A percentile compares a stretch with the other conserved stretches of the same genome.
Conservation (phyloP, 768 basidiomycete species). For the Boletus reticuloceps region DNA sequence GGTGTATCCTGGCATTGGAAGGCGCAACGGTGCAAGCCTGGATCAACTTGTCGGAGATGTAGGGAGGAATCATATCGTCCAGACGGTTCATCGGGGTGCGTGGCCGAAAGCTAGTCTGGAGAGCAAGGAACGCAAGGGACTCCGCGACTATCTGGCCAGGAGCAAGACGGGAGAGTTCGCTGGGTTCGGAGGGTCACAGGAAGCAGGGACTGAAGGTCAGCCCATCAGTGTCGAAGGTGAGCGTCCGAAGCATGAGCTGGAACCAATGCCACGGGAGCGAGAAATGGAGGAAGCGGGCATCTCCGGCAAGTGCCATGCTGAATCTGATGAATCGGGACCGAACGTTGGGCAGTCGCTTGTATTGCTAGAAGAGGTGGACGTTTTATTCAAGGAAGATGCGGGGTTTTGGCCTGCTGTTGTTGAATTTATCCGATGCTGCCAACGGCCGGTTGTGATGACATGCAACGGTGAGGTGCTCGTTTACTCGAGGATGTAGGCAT, state of each 20-base stretch:
- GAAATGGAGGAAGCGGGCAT: conserved; percentile 1
- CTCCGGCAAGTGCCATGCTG: neutral
- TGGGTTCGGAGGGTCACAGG: neutral
- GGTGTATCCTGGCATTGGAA: conserved; percentile 94
- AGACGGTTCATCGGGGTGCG: conserved; percentile 26
- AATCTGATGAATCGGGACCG: conserved; percentile 17
- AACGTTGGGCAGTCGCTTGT: conserved; percentile 79
- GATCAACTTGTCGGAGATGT: conserved; percentile 86
- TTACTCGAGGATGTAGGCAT: conserved; percentile 8
- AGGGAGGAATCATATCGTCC: conserved; percentile 87
- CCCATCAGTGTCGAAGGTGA: conserved; percentile 24
- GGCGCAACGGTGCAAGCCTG: conserved; percentile 75
- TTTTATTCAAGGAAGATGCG: conserved; percentile 82
- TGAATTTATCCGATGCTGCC: conserved; percentile 77
- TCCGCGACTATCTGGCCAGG: conserved; percentile 18
- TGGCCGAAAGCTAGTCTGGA: conserved; percentile 4
- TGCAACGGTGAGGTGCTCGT: conserved; percentile 72
- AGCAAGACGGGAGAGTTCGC: neutral
- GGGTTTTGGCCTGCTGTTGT: conserved; percentile 86
- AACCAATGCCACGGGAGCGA: conserved; percentile 1
- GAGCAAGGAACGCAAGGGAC: conserved; percentile 9
- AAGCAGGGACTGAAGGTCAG: conserved; percentile 15
- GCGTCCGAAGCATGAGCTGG: neutral
- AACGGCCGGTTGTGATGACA: conserved; percentile 88
- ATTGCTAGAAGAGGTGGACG: conserved; percentile 92